A percentile compares a stretch with the other conserved stretches of the same genome.
These are phyloP conservation scores for Aspergillus thermomutatus DNA, from an alignment of 2,329 filamentous ascomycete species.

Conservation along the genomic window DNA sequence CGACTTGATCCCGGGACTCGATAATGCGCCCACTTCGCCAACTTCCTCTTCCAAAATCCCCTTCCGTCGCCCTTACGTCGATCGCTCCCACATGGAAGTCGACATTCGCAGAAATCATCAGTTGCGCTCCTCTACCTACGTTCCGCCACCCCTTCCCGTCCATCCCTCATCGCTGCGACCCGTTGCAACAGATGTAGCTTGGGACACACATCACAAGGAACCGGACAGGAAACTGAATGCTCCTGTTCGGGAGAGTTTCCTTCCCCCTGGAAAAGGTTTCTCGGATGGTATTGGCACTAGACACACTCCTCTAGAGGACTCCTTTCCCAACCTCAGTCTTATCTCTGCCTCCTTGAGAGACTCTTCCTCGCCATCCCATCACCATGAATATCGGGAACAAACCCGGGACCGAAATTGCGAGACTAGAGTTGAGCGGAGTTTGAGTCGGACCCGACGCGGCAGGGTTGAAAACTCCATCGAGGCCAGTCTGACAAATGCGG, in stretches of 20 bases:
- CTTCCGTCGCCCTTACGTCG: constrained; percentile 24
- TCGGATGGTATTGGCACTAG: constrained; percentile 24
- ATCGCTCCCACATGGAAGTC: constrained; percentile 37
- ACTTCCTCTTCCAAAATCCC: constrained; percentile 28
- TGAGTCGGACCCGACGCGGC: constrained; percentile 42
- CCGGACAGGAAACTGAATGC: constrained; percentile 16
- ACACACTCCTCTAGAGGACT: constrained; percentile 13
- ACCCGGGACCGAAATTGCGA: constrained; percentile 20
- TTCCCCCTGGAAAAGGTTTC: constrained; percentile 19
- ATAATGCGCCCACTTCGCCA: constrained; percentile 30
- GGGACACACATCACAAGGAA: constrained; percentile 19
- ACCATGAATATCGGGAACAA: constrained; percentile 23
- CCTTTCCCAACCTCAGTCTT: constrained; percentile 21
- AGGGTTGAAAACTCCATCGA: constrained; percentile 62
- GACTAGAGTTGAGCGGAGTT: constrained; percentile 33
- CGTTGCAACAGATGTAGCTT: constrained; percentile 23
- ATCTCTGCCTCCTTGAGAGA: constrained; percentile 28
- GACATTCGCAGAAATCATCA: constrained; percentile 32
- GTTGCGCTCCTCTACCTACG: constrained; percentile 26
- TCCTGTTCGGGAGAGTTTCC: constrained; percentile 16
- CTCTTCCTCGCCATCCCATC: constrained; percentile 18
- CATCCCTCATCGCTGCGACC: constrained; percentile 24
- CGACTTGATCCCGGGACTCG: constrained; percentile 28
- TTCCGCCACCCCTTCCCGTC: constrained; percentile 19
- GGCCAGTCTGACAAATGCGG: constrained; percentile 58